Evolutionary conservation across 805 yeast species (phyloP), one percentile per base, ranked within the genome.

Genomic region (Schizosaccharomyces lindneri): DNA sequence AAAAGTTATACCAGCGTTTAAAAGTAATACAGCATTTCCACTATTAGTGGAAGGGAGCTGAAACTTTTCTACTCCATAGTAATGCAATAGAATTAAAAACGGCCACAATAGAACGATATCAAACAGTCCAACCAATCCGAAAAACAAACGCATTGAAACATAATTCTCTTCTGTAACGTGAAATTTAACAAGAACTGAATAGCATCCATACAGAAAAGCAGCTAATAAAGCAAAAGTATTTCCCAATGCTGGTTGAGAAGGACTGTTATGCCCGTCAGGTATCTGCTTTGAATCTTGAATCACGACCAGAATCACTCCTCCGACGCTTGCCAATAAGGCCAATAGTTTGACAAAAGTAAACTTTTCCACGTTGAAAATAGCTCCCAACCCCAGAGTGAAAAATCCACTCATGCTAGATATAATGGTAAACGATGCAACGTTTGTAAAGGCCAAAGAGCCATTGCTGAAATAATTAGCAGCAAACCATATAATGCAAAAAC

Each of bases 371-470:
- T 82, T 75, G 63, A 81, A 82, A 31, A 85, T 65, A 62, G 82
- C 80, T 0, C 97, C 97, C 7, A 90, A 78, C 1, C 89, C 66
- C 48, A 93, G 76, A 0, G 98, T 93, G 79, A 93, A 93, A 69
- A 93, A 88, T 6, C 95, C 85, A 4, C 95, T 84, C 0, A 97
- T 89, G 46, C 96, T 85, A 19, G 95, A 85, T 48, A 93, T 73
- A 29, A 93, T 90, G 2, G 97, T 93, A 68, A 94, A 97, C 15
- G 93, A 84, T 1, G 95, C 94, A 24, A 93, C 98, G 13, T 89
- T 82, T 0, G 98, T 93, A 71, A 84, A 93, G 29, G 84, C 78
- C 61, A 93, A 75, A 24, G 95, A 82, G 0, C 95, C 87, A 71
- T 93, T 93, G 41, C 93, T 87, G 62, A 86, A 83, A 65, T 89